Conservation (phyloP, 2,329 filamentous ascomycete species). For the Diaporthe vaccinii region DNA sequence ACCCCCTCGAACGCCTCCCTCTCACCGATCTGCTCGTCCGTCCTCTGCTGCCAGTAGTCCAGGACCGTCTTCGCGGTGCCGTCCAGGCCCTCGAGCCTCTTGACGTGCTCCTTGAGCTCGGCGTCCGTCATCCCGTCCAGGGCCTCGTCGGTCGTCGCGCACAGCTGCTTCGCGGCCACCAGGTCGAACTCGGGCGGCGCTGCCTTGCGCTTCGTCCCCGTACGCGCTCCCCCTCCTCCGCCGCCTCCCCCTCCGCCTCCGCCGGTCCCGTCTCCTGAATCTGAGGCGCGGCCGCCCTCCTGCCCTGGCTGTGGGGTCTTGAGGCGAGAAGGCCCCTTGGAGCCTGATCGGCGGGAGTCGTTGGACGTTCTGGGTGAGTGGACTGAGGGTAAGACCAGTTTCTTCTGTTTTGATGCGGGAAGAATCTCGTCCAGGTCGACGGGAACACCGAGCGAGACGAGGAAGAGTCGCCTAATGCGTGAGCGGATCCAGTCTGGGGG, state of each 20-base stretch:
- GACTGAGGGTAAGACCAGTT: conserved; percentile 91
- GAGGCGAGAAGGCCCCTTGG: conserved; percentile 48
- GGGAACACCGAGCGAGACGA: conserved; percentile 94
- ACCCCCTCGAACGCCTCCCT: conserved; percentile 96
- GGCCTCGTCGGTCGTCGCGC: conserved; percentile 87
- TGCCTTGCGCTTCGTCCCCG: conserved; percentile 62
- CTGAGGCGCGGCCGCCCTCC: conserved; percentile 60
- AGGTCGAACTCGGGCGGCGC: conserved; percentile 83
- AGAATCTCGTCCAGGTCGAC: conserved; percentile 98
- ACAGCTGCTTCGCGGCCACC: conserved; percentile 81
- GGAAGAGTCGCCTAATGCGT: conserved; percentile 92
- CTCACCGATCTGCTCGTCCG: conserved; percentile 89
- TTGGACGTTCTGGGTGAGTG: conserved; percentile 68
- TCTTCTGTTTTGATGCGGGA: conserved; percentile 97
- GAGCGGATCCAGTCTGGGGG: conserved; percentile 98
- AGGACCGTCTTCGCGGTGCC: conserved; percentile 81
- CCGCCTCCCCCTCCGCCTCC: conserved; percentile 58
- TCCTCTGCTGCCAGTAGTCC: conserved; percentile 88
- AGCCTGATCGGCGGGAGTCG: conserved; percentile 63
- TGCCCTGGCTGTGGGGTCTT: conserved; percentile 58
- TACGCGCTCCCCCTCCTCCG: conserved; percentile 54
- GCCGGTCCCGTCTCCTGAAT: conserved; percentile 13
- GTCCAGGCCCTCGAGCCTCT: conserved; percentile 77
- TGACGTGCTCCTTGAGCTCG: conserved; percentile 81
- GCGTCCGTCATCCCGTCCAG: conserved; percentile 82